A percentile compares a stretch with the other conserved stretches of the same genome.
phyloP scores from a whole-genome alignment of 1,139 yeast genomes.

The Blastobotrys serpentis region DNA sequence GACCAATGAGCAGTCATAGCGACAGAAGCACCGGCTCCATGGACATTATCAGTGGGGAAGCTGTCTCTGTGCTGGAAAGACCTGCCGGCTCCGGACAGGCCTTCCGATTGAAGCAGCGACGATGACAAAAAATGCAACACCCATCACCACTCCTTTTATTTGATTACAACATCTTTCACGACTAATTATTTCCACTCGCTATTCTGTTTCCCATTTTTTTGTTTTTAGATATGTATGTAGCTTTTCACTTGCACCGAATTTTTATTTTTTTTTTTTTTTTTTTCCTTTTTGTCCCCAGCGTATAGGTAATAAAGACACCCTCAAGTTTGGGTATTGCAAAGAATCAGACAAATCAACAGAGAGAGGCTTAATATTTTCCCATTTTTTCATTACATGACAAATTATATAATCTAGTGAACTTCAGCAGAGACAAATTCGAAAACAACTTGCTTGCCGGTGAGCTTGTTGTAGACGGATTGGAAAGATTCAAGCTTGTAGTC shows the following conservation, averaged over 20 bases:
- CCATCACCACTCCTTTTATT: not conserved
- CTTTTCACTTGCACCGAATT: not conserved
- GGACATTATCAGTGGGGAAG: conserved; percentile 25
- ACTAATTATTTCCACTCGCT: conserved; percentile 1
- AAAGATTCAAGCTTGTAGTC: conserved; percentile 99
- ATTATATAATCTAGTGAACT: conserved; percentile 49
- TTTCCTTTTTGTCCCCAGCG: not conserved
- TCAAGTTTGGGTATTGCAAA: too few relatives aligned
- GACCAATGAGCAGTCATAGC: conserved; percentile 14
- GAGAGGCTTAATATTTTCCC: conserved; percentile 6
- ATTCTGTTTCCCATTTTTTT: too few relatives aligned
- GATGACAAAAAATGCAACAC: not conserved
- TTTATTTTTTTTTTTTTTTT: not conserved
- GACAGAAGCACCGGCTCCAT: not conserved
- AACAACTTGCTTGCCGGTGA: conserved; percentile 99
- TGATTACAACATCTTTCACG: not conserved
- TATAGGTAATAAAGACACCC: not conserved
- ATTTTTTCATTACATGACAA: conserved; percentile 11
- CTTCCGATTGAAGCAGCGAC: conserved; percentile 7
- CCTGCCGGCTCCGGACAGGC: conserved; percentile 19
- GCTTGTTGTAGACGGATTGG: conserved; percentile 98
- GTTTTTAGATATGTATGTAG: not conserved
- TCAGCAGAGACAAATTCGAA: conserved; percentile 83
- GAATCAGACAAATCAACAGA: too few relatives aligned
- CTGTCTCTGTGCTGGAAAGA: conserved; percentile 22